A percentile compares a stretch with the other conserved stretches of the same genome.
Evolutionary conservation across 2,329 filamentous ascomycete genomes (phyloP).

Genomic region (Cryphonectria japonica): DNA sequence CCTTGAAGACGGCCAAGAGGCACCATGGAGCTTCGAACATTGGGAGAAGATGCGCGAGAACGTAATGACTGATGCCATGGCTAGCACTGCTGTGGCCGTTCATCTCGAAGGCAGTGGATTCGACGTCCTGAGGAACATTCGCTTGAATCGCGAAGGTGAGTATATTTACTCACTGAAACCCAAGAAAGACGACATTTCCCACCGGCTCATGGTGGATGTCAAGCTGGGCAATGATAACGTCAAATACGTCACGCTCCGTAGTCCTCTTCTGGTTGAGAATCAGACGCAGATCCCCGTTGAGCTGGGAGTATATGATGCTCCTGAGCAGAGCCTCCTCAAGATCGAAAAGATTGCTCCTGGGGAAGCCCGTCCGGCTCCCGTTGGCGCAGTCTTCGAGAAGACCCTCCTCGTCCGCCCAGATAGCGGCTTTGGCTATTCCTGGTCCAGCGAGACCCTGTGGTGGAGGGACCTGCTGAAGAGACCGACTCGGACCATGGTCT

Average conservation of each 20-base stretch:
- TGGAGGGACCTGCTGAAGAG: conserved; percentile 89
- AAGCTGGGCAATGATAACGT: conserved; percentile 92
- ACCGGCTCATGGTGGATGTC: conserved; percentile 90
- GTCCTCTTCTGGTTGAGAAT: conserved; percentile 90
- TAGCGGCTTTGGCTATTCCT: conserved; percentile 93
- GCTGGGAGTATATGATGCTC: conserved; percentile 84
- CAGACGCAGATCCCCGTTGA: conserved; percentile 96
- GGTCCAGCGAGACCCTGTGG: conserved; percentile 87
- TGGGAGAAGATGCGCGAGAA: conserved; percentile 96
- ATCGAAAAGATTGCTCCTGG: conserved; percentile 97
- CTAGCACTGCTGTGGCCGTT: conserved; percentile 75
- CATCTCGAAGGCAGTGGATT: conserved; percentile 93
- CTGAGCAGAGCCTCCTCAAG: conserved; percentile 88
- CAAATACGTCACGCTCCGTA: conserved; percentile 95
- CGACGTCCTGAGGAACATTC: conserved; percentile 84
- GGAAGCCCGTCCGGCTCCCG: conserved; percentile 84
- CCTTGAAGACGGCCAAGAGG: conserved; percentile 85
- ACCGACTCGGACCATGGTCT: conserved; percentile 85
- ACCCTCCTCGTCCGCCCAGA: conserved; percentile 87
- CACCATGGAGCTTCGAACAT: conserved; percentile 95
- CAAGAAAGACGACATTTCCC: conserved; percentile 80
- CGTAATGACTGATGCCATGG: conserved; percentile 79
- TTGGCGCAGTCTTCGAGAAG: conserved; percentile 90
- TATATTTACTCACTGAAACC: conserved; percentile 87
- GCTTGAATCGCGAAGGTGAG: conserved; percentile 93